Percentiles rank a stretch among this genome's conserved stretches.
These are phyloP conservation scores for Xylaria intraflava DNA, from an alignment of 495 filamentous ascomycete species.

Conservation along the genomic window DNA sequence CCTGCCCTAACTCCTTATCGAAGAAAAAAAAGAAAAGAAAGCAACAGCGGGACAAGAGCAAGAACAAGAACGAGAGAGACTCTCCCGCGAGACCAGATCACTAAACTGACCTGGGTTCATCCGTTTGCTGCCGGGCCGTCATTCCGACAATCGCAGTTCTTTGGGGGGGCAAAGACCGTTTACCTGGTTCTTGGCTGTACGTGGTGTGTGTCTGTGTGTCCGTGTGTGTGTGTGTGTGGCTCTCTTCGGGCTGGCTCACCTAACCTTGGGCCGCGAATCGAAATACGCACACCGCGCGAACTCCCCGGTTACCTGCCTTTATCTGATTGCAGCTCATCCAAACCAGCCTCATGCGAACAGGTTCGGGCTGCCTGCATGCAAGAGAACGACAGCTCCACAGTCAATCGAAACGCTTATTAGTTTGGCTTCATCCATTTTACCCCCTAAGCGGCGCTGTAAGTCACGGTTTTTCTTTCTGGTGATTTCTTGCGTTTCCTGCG, in stretches of 20 bases:
- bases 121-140: slow-evolving; percentile 25
- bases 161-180: slow-evolving; percentile 17
- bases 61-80: background rate
- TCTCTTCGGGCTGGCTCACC: slow-evolving; percentile 11
- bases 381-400: slow-evolving; percentile 29
- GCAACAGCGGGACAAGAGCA: background rate
- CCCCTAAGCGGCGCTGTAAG: slow-evolving; percentile 8
- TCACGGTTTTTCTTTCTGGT: slow-evolving; percentile 1
- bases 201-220: slow-evolving; percentile 12
- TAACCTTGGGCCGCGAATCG: slow-evolving; percentile 17
- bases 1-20: slow-evolving; percentile 3
- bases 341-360: slow-evolving; percentile 41
- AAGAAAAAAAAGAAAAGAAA: background rate
- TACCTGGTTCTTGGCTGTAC: slow-evolving; percentile 12
- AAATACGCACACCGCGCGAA: slow-evolving; percentile 25
- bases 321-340: slow-evolving; percentile 35
- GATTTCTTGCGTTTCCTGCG: background rate
- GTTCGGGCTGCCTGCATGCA: slow-evolving; percentile 46
- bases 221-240: background rate
- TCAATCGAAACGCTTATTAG: slow-evolving; percentile 12
- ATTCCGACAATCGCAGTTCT: slow-evolving; percentile 22
- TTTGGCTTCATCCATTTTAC: background rate
- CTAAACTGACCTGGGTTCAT: slow-evolving; percentile 9
- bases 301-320: slow-evolving; percentile 35
- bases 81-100: background rate